phyloP scores from a whole-genome alignment of 2,329 filamentous ascomycete species.

The Grosmannia penicillata region DNA sequence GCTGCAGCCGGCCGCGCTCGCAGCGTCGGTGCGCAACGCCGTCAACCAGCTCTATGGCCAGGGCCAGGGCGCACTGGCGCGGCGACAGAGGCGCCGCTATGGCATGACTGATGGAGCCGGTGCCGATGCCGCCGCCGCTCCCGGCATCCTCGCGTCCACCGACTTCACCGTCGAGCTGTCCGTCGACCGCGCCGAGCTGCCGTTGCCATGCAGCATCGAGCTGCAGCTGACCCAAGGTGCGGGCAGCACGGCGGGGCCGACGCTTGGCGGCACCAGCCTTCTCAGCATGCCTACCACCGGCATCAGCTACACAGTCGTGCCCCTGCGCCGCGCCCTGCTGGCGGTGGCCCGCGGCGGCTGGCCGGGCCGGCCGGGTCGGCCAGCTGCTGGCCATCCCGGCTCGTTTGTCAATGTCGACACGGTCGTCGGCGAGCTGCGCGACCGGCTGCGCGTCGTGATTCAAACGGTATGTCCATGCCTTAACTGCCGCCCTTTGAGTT shows the following conservation, averaged over 20 bases:
- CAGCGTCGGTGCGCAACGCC: constrained; percentile 45
- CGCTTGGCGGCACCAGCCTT: constrained; percentile 19
- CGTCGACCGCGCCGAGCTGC: constrained; percentile 22
- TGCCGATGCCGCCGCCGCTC: background rate
- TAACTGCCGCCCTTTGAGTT: background rate
- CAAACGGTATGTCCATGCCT: constrained; percentile 9
- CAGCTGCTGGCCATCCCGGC: too few species aligned
- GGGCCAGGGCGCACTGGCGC: too few species aligned
- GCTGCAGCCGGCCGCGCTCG: constrained; percentile 39
- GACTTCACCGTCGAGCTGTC: constrained; percentile 22
- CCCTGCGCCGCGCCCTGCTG: constrained; percentile 13
- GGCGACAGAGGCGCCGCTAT: too few species aligned
- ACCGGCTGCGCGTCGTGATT: constrained; percentile 12
- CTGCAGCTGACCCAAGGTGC: constrained; percentile 14
- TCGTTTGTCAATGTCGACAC: constrained; percentile 3
- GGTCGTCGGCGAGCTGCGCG: constrained; percentile 20
- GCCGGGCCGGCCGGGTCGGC: too few species aligned
- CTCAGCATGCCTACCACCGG: constrained; percentile 22
- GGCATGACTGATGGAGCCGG: too few species aligned
- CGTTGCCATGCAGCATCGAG: constrained; percentile 21
- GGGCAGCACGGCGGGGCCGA: constrained; percentile 1
- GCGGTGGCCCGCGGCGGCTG: background rate
- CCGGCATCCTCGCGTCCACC: background rate
- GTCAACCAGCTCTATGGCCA: constrained; percentile 36
- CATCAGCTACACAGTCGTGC: constrained; percentile 17